A percentile compares a stretch with the other conserved stretches of the same genome.
phyloP scores from a whole-genome alignment of 176 grass and related monocot species.

The Aechmea fasciata region DNA sequence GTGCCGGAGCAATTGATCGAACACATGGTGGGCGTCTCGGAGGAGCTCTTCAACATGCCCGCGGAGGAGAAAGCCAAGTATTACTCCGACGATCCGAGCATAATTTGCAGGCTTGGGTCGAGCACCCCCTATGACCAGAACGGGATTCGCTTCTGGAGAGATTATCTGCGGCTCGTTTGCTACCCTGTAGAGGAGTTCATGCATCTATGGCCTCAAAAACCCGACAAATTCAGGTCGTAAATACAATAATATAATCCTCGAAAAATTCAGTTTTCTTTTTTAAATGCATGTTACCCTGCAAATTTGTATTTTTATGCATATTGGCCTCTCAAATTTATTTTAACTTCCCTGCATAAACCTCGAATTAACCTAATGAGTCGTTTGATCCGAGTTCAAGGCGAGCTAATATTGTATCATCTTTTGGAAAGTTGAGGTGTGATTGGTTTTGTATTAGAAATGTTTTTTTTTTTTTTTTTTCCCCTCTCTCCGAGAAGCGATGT shows the following conservation, averaged over 20 bases:
- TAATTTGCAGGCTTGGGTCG: constrained; percentile 4
- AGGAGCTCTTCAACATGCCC: constrained; percentile 23
- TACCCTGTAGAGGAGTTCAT: constrained; percentile 13
- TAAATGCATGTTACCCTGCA: background rate
- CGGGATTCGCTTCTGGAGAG: constrained; percentile 22
- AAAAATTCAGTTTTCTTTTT: background rate
- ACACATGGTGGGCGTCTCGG: constrained; percentile 1
- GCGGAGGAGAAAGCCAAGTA: constrained; percentile 3
- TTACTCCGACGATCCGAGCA: constrained; percentile 7
- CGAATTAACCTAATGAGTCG: too few relatives aligned
- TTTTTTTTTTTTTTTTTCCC: too few relatives aligned
- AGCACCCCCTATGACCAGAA: constrained; percentile 11
- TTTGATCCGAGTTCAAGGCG: too few relatives aligned
- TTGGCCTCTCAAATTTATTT: too few relatives aligned
- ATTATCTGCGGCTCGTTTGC: constrained; percentile 23
- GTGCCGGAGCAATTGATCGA: constrained; percentile 21
- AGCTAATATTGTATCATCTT: too few relatives aligned
- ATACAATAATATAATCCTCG: background rate
- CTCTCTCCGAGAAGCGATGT: too few relatives aligned
- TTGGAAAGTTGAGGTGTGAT: too few relatives aligned
- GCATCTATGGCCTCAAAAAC: constrained; percentile 21
- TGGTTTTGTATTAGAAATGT: too few relatives aligned
- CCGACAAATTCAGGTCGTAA: constrained; percentile 17
- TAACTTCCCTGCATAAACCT: too few relatives aligned
- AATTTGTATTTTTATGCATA: too few relatives aligned